phyloP scores from a whole-genome alignment of 176 grass and related monocot species.

The Ananas comosus region DNA sequence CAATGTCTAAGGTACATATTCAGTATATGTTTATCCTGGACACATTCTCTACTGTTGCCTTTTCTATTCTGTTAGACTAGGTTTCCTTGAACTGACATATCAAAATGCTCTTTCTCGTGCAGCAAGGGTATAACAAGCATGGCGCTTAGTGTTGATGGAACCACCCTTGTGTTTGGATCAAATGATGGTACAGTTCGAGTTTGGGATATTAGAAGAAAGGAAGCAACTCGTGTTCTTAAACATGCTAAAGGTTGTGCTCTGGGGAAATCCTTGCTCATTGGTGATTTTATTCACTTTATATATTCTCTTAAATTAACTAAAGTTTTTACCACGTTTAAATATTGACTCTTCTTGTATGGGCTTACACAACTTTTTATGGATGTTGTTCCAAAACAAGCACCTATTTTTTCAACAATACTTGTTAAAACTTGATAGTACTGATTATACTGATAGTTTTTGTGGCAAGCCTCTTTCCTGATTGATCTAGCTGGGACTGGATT shows the following conservation, averaged over 20 bases:
- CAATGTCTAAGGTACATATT: background rate
- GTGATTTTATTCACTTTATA: background rate
- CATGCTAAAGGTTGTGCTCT: slow-evolving; percentile 52
- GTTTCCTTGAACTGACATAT: slow-evolving; percentile 4
- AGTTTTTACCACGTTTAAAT: background rate
- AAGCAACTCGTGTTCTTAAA: slow-evolving; percentile 54
- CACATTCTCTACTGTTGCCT: slow-evolving; percentile 1
- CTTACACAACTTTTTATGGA: too few relatives aligned
- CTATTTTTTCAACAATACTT: too few relatives aligned
- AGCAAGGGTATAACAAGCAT: slow-evolving; percentile 60
- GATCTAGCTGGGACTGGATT: too few relatives aligned
- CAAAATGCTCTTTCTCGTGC: slow-evolving; percentile 21
- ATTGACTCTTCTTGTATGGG: too few relatives aligned
- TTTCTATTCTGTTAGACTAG: slow-evolving; percentile 4
- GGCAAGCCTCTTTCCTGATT: too few relatives aligned
- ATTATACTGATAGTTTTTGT: too few relatives aligned
- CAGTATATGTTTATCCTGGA: background rate
- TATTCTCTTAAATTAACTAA: background rate
- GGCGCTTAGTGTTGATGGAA: slow-evolving; percentile 41
- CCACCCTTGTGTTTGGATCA: slow-evolving; percentile 53
- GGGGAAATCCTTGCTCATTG: background rate
- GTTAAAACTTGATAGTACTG: too few relatives aligned
- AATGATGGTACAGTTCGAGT: slow-evolving; percentile 51
- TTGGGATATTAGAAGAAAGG: slow-evolving; percentile 53
- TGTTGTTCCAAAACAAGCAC: too few relatives aligned